Percentiles rank a stretch among this genome's conserved stretches.
phyloP scores from a whole-genome alignment of 73 alveolate species.

The Loxodes magnus region DNA sequence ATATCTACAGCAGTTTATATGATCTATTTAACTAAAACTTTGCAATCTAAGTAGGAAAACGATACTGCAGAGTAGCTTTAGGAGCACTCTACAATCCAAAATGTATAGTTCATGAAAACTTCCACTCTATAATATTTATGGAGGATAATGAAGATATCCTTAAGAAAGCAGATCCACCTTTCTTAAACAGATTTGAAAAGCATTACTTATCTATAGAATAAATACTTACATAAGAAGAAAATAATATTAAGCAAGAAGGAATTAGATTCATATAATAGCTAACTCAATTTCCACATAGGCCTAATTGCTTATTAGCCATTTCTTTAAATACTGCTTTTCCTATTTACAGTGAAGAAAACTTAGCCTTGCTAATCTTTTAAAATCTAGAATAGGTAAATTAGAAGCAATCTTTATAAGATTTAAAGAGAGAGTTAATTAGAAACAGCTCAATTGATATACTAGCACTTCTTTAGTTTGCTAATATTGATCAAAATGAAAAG shows the following conservation, averaged over 20 bases:
- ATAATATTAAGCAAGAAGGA: constrained; percentile 1
- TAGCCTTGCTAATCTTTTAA: background rate
- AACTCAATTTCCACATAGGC: background rate
- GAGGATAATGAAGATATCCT: constrained; percentile 10
- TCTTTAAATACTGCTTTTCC: no score
- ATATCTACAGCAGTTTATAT: constrained; percentile 22
- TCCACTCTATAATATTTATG: constrained; percentile 17
- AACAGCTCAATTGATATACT: no score
- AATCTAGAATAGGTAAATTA: no score
- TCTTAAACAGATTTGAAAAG: constrained; percentile 49
- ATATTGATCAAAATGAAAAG: no score
- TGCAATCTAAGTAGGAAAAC: constrained; percentile 14
- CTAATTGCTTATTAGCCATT: background rate
- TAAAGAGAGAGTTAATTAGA: no score
- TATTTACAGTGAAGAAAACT: background rate
- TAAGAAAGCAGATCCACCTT: constrained; percentile 35
- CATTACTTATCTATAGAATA: constrained; percentile 13
- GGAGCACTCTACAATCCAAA: constrained; percentile 29
- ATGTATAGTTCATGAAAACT: constrained; percentile 25
- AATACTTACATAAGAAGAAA: background rate
- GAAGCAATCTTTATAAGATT: no score
- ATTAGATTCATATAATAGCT: background rate
- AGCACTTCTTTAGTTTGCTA: no score
- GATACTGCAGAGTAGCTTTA: constrained; percentile 41
- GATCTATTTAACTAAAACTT: constrained; percentile 38